Evolutionary conservation across 805 yeast genomes (phyloP), one percentile per base, ranked within the genome.

Genomic region (Clavispora fructus): DNA sequence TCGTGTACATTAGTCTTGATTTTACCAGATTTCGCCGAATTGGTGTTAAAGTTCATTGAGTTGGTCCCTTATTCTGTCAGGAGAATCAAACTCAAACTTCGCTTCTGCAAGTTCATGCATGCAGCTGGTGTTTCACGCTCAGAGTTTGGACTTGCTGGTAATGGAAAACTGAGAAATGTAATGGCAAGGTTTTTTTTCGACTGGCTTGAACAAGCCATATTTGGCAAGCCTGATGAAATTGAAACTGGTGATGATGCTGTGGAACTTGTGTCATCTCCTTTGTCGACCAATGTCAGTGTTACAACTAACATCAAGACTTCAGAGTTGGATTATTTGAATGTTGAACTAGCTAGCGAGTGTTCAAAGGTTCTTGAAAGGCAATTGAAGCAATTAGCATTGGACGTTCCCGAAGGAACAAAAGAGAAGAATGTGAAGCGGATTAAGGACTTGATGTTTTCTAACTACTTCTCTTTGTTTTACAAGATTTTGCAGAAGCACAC

Each of bases 261-360:
- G 29, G 37, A 43, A 12, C 4, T 38, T n/a, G 35, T 41, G 17
- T 28, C 48, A 4, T 42, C 42, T 9, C 43, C 48, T 12, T 16
- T 32, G 28, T 40, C 47, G 16, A 38, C 45, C 17, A 26, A 12
- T 11, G 4, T 7, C 37, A 8, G 35, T 26, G 25, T 14, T 31
- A 30, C 38, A 7, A 25, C 32, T 4, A 40, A 31, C 33, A 31
- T 35, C 33, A 31, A 44, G 35, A 29, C 41, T 25, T 37, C 46
- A 14, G 84, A 79, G 42, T 49, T 70, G 37, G 78, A 74, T 26
- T 75, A 71, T 49, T 59, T 80, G 30, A 72, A 73, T 45, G 63
- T 81, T 41, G 88, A 82, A 59, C 69, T 83, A n/a, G 80, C 85
- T 0, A 71, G 77, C 7, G 91, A 85, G 57, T 73, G 84, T 39